Percentiles rank a stretch among this genome's conserved stretches.
Conservation (phyloP, 208 protist genomes). For the Acanthamoeba castellanii region DNA sequence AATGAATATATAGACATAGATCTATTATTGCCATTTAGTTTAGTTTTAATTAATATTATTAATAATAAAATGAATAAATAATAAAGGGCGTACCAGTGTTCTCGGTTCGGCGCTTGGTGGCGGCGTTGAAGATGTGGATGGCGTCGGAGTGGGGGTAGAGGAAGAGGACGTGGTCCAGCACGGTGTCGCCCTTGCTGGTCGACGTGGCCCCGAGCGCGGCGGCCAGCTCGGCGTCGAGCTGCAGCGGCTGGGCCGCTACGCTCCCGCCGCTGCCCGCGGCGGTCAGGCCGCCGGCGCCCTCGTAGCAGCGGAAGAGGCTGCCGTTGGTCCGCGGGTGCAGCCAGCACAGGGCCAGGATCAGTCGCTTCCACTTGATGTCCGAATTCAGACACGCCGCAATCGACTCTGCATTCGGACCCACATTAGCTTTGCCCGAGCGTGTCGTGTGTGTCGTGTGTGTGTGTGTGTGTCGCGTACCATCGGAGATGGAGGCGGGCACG, state of each 20-base stretch:
- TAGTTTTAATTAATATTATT: too few species aligned
- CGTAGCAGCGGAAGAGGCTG: conserved; percentile 33
- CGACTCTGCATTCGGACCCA: not conserved
- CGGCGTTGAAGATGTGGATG: conserved; percentile 42
- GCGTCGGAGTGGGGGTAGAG: conserved; percentile 26
- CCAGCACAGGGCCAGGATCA: conserved; percentile 60
- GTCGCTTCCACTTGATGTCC: conserved; percentile 48
- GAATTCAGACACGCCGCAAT: conserved; percentile 10
- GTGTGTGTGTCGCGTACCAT: not conserved
- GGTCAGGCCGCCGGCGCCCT: not conserved
- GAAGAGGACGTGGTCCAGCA: conserved; percentile 22
- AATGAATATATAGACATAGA: not conserved
- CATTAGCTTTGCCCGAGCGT: not conserved
- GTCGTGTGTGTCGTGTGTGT: not conserved
- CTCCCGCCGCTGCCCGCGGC: not conserved
- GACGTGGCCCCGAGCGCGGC: conserved; percentile 28
- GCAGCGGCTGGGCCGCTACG: not conserved
- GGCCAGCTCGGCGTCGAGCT: conserved; percentile 29
- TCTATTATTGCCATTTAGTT: too few species aligned
- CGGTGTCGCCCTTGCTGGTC: conserved; percentile 29
- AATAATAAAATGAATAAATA: not conserved
- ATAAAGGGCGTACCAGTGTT: not conserved
- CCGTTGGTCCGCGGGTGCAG: conserved; percentile 23
- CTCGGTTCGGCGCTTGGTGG: not conserved
- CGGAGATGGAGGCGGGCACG: conserved; percentile 44